Base-by-base conservation (phyloP, 208 protist species). In the Leishmania lainsoni region DNA sequence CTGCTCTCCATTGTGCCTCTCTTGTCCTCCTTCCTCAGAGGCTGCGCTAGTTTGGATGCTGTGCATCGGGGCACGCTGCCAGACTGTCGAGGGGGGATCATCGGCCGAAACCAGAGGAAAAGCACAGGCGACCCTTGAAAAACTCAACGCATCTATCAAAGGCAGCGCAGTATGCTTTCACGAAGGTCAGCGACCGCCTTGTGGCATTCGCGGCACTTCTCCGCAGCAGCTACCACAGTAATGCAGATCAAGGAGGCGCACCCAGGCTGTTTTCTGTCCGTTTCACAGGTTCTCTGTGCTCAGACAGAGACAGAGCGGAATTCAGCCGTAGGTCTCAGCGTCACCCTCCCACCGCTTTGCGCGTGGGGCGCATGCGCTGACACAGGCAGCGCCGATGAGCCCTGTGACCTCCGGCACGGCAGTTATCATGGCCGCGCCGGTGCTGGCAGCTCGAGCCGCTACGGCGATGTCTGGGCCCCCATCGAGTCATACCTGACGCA, bases 291-390 rank as follows among this genome's bases (percentile, higher is more conserved):
- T 17, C 6, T 69, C 59, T 14, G 59, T 35, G 10, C n/a, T 12
- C 58, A 49, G 45, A n/a, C 52, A 49, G 45, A 56, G 29, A 26
- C 32, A 22, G 75, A 12, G 73, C 32, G 22, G 5, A 52, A 52
- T 58, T 49, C 39, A 32, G 42, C 80, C 2, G 82, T 84, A 5
- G 85, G 86, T n/a, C 58, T 93, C 65, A 89, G 86, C 68, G 54
- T 93, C 59, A 79, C 83, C 17, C 48, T 93, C 45, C 90, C 90
- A 14, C 90, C 90, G 48, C 70, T 91, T 49, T 90, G 81, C 76
- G 81, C 81, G 12, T 93, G 87, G 87, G 68, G 77, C 6, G 52
- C 58, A 26, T 69, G 39, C 29, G 52, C 45, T 54, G 68, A 14
- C 49, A 35, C 1, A 39, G 76, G 6, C 63, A 45, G 5, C 5